Conservation (phyloP, 1,284 basidiomycete species). For the Ustilago esculenta region DNA sequence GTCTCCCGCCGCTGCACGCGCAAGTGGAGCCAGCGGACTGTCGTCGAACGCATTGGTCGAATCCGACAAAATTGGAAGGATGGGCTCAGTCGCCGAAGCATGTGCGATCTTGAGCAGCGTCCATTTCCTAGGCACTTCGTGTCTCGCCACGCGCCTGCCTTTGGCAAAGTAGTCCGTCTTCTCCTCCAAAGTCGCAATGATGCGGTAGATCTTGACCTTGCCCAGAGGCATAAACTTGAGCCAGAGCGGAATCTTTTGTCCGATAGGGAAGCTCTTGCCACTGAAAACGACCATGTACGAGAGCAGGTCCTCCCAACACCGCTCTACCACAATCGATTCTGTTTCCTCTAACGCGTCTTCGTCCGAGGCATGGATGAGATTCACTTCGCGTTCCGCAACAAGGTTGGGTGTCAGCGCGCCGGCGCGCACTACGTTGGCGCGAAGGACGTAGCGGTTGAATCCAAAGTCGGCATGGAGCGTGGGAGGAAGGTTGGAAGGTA, state of each 20-base stretch:
- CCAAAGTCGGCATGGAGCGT: conserved; percentile 82
- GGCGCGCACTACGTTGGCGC: conserved; percentile 83
- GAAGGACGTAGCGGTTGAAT: conserved; percentile 80
- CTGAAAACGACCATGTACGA: conserved; percentile 81
- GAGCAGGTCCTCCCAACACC: conserved; percentile 91
- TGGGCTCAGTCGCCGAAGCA: conserved; percentile 71
- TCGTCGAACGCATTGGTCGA: conserved; percentile 67
- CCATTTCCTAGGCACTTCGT: conserved; percentile 77
- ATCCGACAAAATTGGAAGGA: conserved; percentile 77
- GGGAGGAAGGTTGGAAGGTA: conserved; percentile 83
- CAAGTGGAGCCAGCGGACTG: conserved; percentile 68
- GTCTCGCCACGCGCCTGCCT: conserved; percentile 74
- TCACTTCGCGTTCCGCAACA: conserved; percentile 77
- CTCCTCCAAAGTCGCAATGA: conserved; percentile 80
- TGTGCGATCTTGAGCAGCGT: conserved; percentile 75
- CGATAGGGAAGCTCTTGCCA: conserved; percentile 75
- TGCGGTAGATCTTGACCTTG: conserved; percentile 83
- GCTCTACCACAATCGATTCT: conserved; percentile 84
- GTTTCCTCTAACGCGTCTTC: conserved; percentile 74
- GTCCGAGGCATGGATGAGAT: conserved; percentile 77
- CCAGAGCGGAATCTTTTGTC: conserved; percentile 81
- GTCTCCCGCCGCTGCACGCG: conserved; percentile 49
- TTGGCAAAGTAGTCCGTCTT: conserved; percentile 72
- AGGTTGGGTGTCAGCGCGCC: conserved; percentile 83
- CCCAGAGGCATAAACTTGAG: conserved; percentile 82